These are phyloP conservation scores for Pseudogymnoascus destructans DNA, from an alignment of 2,329 filamentous ascomycete species.

Conservation along the genomic window DNA sequence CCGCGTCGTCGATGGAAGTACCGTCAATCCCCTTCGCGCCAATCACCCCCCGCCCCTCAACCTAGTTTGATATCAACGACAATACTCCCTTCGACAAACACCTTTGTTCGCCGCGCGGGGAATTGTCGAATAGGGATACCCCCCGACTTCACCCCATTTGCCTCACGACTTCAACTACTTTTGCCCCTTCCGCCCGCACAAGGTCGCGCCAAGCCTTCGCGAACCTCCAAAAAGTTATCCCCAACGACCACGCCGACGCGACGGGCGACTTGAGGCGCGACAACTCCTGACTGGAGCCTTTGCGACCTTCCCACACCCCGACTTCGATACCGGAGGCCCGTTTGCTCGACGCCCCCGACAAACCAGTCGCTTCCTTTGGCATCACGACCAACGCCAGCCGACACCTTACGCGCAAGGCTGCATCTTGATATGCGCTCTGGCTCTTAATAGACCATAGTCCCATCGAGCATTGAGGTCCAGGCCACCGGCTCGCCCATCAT, in stretches of 20 bases:
- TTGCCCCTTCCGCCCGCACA: constrained; percentile 2
- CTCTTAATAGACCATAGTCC: constrained; percentile 15
- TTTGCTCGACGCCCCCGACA: constrained; percentile 14
- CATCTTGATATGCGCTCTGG: constrained; percentile 25
- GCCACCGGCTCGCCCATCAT: constrained; percentile 36
- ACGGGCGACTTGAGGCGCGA: constrained; percentile 18
- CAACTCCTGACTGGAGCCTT: constrained; percentile 11
- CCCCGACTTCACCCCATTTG: not conserved
- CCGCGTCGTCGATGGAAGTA: constrained; percentile 8
- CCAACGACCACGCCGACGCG: constrained; percentile 24
- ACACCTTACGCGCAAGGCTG: constrained; percentile 26
- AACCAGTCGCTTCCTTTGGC: constrained; percentile 15
- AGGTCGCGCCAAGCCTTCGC: constrained; percentile 24
- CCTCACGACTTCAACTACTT: not conserved
- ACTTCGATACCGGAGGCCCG: constrained; percentile 11
- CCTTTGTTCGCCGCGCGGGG: not conserved
- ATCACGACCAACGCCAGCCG: constrained; percentile 14
- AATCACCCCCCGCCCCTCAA: constrained; percentile 9
- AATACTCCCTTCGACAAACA: not conserved
- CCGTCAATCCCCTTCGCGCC: constrained; percentile 8
- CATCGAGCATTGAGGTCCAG: constrained; percentile 12
- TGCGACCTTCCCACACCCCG: constrained; percentile 10
- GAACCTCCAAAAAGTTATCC: constrained; percentile 21
- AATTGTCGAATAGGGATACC: not conserved
- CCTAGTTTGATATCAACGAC: constrained; percentile 11